Evolutionary conservation across 352 stramenopile species (phyloP).

Genomic region (Phytophthora pseudosyringae): DNA sequence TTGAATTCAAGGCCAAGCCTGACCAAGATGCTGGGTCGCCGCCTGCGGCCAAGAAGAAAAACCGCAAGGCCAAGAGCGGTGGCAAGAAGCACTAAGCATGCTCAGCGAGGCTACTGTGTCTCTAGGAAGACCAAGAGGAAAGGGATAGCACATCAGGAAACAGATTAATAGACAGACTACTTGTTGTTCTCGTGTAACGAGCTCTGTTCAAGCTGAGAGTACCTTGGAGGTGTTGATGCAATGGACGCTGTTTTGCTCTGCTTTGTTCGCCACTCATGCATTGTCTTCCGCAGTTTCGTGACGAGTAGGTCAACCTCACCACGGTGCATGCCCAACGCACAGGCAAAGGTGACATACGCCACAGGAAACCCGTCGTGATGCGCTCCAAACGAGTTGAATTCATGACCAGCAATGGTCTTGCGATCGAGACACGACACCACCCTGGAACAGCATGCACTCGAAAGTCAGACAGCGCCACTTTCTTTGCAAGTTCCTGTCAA

Average conservation of each 20-base stretch:
- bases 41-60: constrained; percentile 64
- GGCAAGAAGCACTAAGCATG: constrained; percentile 74
- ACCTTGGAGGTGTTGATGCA: constrained; percentile 1
- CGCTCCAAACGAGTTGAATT: constrained; percentile 95
- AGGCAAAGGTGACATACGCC: constrained; percentile 97
- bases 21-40: constrained; percentile 38
- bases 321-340: constrained; percentile 93
- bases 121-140: constrained; percentile 9
- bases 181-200: constrained; percentile 12
- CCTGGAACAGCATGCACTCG: constrained; percentile 26
- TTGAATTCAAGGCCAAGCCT: constrained; percentile 66
- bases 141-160: constrained; percentile 34
- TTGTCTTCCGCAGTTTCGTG: constrained; percentile 91
- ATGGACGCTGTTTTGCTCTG: constrained; percentile 17
- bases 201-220: constrained; percentile 6
- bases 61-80: constrained; percentile 63
- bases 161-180: constrained; percentile 39
- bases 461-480: constrained; percentile 8
- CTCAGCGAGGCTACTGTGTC: constrained; percentile 1
- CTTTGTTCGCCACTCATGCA: constrained; percentile 85
- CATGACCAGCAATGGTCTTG: constrained; percentile 91
- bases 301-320: constrained; percentile 94
- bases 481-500: not conserved
- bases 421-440: constrained; percentile 88
- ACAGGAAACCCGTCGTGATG: constrained; percentile 87